phyloP scores from a whole-genome alignment of 257 asterid species.

The Galeopsis tetrahit region DNA sequence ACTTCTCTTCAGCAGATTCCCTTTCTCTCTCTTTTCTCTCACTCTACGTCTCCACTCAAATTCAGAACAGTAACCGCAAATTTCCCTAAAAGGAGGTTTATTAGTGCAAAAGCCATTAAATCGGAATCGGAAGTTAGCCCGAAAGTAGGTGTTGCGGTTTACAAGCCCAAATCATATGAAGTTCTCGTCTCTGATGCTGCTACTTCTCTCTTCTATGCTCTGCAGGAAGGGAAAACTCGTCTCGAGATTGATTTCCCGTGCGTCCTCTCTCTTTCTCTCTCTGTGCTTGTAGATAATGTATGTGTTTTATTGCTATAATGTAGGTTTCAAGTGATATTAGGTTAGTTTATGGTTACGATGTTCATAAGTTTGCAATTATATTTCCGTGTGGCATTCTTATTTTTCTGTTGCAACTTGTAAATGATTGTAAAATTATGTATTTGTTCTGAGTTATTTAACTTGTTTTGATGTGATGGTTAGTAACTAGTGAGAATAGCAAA shows the following conservation, averaged over 20 bases:
- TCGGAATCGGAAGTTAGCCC: slow-evolving; percentile 58
- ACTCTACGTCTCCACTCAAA: slow-evolving; percentile 26
- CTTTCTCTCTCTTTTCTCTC: slow-evolving; percentile 32
- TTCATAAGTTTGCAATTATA: background rate
- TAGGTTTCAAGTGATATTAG: slow-evolving; percentile 14
- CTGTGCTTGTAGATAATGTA: background rate
- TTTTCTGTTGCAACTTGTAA: background rate
- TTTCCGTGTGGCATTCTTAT: background rate
- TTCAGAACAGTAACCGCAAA: slow-evolving; percentile 22
- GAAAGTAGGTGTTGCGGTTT: slow-evolving; percentile 79
- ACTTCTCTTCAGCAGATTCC: slow-evolving; percentile 33
- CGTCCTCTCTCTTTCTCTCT: slow-evolving; percentile 19
- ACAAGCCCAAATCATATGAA: slow-evolving; percentile 88
- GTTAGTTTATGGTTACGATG: slow-evolving; percentile 2
- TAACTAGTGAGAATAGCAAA: too few relatives aligned
- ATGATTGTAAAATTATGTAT: background rate
- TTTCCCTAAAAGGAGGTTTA: slow-evolving; percentile 45
- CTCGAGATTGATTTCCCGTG: slow-evolving; percentile 97
- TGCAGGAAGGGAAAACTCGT: slow-evolving; percentile 73
- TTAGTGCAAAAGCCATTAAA: slow-evolving; percentile 47
- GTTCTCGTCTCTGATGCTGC: slow-evolving; percentile 91
- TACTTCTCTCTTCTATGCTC: slow-evolving; percentile 70
- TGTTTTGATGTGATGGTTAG: too few relatives aligned
- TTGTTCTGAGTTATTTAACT: background rate
- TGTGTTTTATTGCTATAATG: background rate